Evolutionary conservation across 768 basidiomycete species (phyloP).

Genomic region (Termitomyces sp.): DNA sequence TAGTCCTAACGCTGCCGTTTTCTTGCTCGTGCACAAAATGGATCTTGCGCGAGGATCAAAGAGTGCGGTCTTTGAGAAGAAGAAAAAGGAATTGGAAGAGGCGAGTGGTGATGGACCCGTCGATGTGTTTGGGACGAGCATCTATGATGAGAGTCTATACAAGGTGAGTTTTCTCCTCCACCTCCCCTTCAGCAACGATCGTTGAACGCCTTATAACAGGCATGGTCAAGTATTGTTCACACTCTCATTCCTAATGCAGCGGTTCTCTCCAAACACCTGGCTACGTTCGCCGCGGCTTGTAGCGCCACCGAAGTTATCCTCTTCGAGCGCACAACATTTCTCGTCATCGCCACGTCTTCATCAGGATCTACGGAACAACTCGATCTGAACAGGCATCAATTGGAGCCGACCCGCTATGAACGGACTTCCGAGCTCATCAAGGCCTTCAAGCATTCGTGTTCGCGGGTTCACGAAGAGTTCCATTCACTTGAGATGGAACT

Average conservation of each 20-base stretch:
- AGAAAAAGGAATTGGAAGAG: constrained; percentile 68
- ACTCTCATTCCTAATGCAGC: constrained; percentile 93
- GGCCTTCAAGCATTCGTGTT: constrained; percentile 90
- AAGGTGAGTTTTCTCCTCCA: constrained; percentile 47
- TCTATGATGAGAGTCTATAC: constrained; percentile 96
- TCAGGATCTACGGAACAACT: constrained; percentile 19
- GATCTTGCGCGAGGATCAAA: constrained; percentile 77
- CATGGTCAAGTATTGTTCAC: constrained; percentile 97
- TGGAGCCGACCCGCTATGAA: constrained; percentile 75
- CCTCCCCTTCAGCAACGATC: not conserved
- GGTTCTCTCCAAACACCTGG: constrained; percentile 84
- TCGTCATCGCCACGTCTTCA: constrained; percentile 87
- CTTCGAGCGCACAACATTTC: constrained; percentile 96
- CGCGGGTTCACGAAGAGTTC: constrained; percentile 82
- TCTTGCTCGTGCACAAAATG: constrained; percentile 97
- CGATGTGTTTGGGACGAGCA: constrained; percentile 89
- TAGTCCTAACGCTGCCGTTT: constrained; percentile 81
- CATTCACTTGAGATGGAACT: constrained; percentile 85
- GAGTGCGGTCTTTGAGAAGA: constrained; percentile 59
- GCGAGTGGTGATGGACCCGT: constrained; percentile 58
- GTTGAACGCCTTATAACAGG: constrained; percentile 47
- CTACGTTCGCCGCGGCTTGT: constrained; percentile 82
- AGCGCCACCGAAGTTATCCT: constrained; percentile 92
- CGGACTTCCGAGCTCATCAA: constrained; percentile 93
- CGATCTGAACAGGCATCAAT: constrained; percentile 35